phyloP scores from a whole-genome alignment of 2,329 filamentous ascomycete species.

The Sclerotinia borealis region DNA sequence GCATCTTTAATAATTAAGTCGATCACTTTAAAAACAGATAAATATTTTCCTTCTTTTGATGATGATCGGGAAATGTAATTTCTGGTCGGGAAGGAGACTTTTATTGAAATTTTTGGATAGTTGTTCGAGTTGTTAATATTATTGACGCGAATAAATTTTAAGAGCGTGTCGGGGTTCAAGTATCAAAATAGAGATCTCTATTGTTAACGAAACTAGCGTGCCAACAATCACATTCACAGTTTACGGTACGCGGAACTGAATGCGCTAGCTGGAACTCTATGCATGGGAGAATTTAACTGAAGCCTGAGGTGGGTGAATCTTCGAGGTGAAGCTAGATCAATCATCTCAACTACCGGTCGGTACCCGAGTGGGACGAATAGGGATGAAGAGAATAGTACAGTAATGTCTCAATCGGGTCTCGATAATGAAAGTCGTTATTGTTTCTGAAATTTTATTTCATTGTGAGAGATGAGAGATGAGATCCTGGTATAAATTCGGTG shows the following conservation, averaged over 20 bases:
- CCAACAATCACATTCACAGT: not conserved
- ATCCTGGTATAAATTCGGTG: not conserved
- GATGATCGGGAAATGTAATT: not conserved
- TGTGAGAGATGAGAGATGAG: too few species aligned
- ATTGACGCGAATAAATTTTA: not conserved
- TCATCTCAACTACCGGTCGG: not conserved
- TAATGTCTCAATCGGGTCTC: accelerated
- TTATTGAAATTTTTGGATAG: not conserved
- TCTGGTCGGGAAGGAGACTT: not conserved
- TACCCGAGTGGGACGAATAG: too few species aligned
- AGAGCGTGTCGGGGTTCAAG: not conserved
- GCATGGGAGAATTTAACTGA: not conserved
- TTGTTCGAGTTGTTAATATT: not conserved
- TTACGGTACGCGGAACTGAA: not conserved
- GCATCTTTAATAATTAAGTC: not conserved
- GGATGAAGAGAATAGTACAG: not conserved
- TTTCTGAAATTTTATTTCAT: accelerated
- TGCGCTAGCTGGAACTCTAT: not conserved
- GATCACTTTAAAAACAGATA: not conserved
- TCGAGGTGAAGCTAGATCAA: not conserved
- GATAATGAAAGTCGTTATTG: not conserved
- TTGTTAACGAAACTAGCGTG: not conserved
- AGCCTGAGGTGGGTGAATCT: not conserved
- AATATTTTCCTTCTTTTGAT: not conserved
- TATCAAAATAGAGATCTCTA: not conserved